Conservation (phyloP, 2,329 filamentous ascomycete species). For the Juglanconis juglandina region DNA sequence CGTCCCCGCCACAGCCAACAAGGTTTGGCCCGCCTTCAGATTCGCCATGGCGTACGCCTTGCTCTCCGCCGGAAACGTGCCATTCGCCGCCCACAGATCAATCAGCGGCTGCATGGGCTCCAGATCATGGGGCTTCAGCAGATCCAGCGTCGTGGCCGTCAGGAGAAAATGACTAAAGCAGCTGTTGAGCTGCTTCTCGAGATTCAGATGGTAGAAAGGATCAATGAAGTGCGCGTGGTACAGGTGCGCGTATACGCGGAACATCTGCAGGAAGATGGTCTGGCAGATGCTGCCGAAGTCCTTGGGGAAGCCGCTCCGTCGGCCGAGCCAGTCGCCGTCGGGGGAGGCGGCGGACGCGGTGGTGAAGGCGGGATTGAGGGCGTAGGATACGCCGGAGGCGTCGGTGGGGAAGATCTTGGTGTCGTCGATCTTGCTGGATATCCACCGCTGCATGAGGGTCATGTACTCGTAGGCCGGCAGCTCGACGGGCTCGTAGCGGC, state of each 20-base stretch:
- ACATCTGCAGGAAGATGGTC: slow-evolving; percentile 83
- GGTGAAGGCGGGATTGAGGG: slow-evolving; percentile 46
- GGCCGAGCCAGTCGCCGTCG: slow-evolving; percentile 67
- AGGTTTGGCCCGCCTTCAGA: slow-evolving; percentile 41
- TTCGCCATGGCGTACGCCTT: slow-evolving; percentile 51
- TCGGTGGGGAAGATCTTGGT: slow-evolving; percentile 75
- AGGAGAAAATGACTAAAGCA: slow-evolving; percentile 70
- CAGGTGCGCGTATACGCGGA: slow-evolving; percentile 83
- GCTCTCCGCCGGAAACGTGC: slow-evolving; percentile 65
- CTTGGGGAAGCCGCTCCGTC: slow-evolving; percentile 74
- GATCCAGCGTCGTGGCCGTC: slow-evolving; percentile 63
- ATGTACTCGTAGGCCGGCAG: slow-evolving; percentile 80
- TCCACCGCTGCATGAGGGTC: slow-evolving; percentile 82
- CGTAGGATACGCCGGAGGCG: slow-evolving; percentile 54
- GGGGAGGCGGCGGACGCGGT: slow-evolving; percentile 38
- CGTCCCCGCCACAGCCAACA: slow-evolving; percentile 29
- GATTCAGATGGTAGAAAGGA: slow-evolving; percentile 68
- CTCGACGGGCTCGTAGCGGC: slow-evolving; percentile 70
- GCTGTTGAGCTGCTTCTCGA: slow-evolving; percentile 67
- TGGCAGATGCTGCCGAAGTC: slow-evolving; percentile 77
- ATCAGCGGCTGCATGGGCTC: slow-evolving; percentile 82
- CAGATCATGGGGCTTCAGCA: slow-evolving; percentile 72
- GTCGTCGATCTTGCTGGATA: slow-evolving; percentile 78
- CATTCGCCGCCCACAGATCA: slow-evolving; percentile 74
- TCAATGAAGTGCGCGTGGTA: slow-evolving; percentile 81